Conservation (phyloP, 2,329 filamentous ascomycete species). For the Fusarium vanettenii region DNA sequence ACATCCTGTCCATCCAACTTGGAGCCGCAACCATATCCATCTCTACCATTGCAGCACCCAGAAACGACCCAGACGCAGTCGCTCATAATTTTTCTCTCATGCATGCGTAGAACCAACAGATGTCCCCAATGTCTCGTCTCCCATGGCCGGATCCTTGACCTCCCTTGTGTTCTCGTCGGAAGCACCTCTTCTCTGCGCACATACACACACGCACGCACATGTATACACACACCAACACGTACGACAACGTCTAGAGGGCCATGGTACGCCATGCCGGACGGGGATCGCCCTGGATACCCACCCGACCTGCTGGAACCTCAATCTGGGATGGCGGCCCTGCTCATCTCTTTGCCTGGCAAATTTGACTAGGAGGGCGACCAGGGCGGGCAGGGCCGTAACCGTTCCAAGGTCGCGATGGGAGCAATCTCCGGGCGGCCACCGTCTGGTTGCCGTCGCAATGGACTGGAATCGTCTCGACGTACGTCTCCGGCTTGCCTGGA, state of each 20-base stretch:
- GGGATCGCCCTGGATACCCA: constrained; percentile 38
- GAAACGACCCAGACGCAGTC: background rate
- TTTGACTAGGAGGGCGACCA: constrained; percentile 30
- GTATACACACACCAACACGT: constrained; percentile 26
- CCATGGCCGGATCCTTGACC: constrained; percentile 8
- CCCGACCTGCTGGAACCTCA: constrained; percentile 38
- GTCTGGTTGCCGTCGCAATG: constrained; percentile 39
- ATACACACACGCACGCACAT: constrained; percentile 11
- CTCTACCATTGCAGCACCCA: background rate
- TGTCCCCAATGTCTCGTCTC: background rate
- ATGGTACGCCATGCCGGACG: constrained; percentile 17
- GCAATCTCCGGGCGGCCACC: constrained; percentile 40
- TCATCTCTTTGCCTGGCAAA: constrained; percentile 37
- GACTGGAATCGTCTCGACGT: constrained; percentile 31
- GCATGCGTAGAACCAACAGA: constrained; percentile 8
- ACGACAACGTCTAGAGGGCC: constrained; percentile 19
- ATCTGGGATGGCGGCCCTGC: constrained; percentile 34
- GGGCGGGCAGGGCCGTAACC: background rate
- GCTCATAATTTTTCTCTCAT: background rate
- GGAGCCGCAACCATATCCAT: constrained; percentile 26
- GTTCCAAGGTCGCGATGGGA: constrained; percentile 24
- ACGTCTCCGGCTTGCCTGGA: constrained; percentile 32
- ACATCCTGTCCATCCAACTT: background rate
- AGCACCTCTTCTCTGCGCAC: constrained; percentile 14
- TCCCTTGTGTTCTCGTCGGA: constrained; percentile 28